A percentile compares a stretch with the other conserved stretches of the same genome.
These are phyloP conservation scores for Metarhizium guizhouense DNA, from an alignment of 2,329 filamentous ascomycete species.

Conservation along the genomic window DNA sequence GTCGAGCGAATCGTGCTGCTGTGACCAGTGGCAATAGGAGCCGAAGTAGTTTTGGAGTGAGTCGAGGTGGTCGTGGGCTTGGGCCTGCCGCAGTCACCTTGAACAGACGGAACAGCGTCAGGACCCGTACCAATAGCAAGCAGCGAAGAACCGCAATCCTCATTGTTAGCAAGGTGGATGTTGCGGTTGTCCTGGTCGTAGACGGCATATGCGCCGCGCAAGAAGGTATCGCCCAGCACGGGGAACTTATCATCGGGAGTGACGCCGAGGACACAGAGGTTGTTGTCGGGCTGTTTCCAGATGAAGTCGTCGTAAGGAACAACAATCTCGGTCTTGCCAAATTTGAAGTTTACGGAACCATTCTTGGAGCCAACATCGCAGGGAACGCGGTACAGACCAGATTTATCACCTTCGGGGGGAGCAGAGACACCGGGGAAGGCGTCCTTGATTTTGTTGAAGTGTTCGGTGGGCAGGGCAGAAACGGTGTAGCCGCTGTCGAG, in stretches of 20 bases:
- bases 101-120: conserved; percentile 21
- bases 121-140: conserved; percentile 31
- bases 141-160: conserved; percentile 29
- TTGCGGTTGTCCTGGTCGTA: conserved; percentile 32
- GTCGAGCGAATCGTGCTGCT: not conserved
- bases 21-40: not conserved
- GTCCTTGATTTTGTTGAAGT: conserved; percentile 37
- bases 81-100: conserved; percentile 20
- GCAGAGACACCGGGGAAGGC: conserved; percentile 23
- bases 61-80: conserved; percentile 7
- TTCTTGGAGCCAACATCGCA: conserved; percentile 25
- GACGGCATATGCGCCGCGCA: conserved; percentile 35
- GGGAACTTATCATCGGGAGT: conserved; percentile 29
- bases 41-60: not conserved
- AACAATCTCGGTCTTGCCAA: conserved; percentile 34
- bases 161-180: conserved; percentile 27
- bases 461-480: conserved; percentile 52
- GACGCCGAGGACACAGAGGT: conserved; percentile 35
- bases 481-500: conserved; percentile 61
- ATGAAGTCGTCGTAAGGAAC: conserved; percentile 39
- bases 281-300: conserved; percentile 24
- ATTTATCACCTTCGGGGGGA: conserved; percentile 9
- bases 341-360: conserved; percentile 38
- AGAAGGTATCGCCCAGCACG: conserved; percentile 35
- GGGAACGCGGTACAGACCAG: conserved; percentile 40